phyloP scores from a whole-genome alignment of 495 filamentous ascomycete genomes.

The Hypomontagnella submonticulosa region DNA sequence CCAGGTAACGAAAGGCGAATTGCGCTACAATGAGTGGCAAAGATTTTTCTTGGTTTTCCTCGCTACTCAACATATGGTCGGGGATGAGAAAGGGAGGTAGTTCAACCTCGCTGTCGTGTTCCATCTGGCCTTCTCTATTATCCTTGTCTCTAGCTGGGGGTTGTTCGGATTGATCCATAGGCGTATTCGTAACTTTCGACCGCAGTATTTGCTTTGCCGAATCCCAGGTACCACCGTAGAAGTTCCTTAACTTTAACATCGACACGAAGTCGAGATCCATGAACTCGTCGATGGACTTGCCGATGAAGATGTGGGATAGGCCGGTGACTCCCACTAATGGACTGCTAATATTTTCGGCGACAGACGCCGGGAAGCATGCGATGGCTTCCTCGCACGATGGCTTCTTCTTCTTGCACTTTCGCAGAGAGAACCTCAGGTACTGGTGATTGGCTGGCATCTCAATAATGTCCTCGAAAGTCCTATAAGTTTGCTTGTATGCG shows the following conservation, averaged over 20 bases:
- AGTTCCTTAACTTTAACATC: slow-evolving; percentile 69
- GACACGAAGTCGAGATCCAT: slow-evolving; percentile 73
- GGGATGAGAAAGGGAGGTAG: slow-evolving; percentile 21
- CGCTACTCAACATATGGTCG: slow-evolving; percentile 32
- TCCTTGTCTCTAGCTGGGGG: background rate
- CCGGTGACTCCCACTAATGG: slow-evolving; percentile 12
- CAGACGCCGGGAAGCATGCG: slow-evolving; percentile 58
- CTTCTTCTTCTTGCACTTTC: slow-evolving; percentile 66
- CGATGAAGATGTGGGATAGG: slow-evolving; percentile 73
- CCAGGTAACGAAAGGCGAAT: slow-evolving; percentile 80
- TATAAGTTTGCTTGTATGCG: slow-evolving; percentile 71
- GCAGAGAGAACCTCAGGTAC: slow-evolving; percentile 55
- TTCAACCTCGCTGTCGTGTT: slow-evolving; percentile 9
- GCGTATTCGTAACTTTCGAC: background rate
- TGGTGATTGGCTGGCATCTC: background rate
- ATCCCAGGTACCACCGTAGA: slow-evolving; percentile 70
- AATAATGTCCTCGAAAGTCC: slow-evolving; percentile 54
- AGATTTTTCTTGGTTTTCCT: slow-evolving; percentile 54
- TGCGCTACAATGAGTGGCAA: slow-evolving; percentile 83
- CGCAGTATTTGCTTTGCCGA: slow-evolving; percentile 70
- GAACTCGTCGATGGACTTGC: slow-evolving; percentile 74
- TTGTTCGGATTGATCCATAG: no score
- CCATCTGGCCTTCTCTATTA: slow-evolving; percentile 30
- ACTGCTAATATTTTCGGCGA: background rate
- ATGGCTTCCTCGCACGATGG: slow-evolving; percentile 62